phyloP scores from a whole-genome alignment of 2,329 filamentous ascomycete species.

The Cryphonectria japonica region DNA sequence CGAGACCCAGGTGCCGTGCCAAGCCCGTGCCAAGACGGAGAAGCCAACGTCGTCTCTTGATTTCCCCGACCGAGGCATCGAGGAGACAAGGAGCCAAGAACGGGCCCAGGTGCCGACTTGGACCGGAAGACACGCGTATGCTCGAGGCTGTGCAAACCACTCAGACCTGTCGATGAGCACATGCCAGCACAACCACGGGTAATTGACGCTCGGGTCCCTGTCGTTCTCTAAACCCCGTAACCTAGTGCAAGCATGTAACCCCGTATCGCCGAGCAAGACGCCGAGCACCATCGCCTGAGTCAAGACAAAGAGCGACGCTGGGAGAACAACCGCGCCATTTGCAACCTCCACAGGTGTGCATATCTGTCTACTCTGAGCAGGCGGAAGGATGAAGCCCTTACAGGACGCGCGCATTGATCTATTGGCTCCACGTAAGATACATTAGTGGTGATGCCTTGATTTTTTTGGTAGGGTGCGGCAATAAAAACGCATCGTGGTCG shows the following conservation, averaged over 20 bases:
- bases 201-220: neutral
- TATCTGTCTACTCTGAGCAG: neutral
- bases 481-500: neutral
- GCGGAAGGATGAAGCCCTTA: neutral
- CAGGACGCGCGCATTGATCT: neutral
- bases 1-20: conserved; percentile 2
- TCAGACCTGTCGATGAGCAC: neutral
- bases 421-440: neutral
- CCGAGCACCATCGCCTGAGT: conserved; percentile 4
- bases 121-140: neutral
- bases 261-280: conserved; percentile 9
- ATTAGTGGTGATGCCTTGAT: neutral
- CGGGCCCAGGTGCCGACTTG: neutral
- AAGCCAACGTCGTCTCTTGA: conserved; percentile 15
- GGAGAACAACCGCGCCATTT: neutral
- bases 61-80: neutral
- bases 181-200: neutral
- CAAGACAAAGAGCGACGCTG: neutral
- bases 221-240: neutral
- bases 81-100: neutral
- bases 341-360: neutral
- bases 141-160: neutral
- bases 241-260: neutral
- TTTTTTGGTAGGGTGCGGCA: neutral
- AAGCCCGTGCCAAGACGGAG: conserved; percentile 23